Conservation (phyloP, 108 stramenopile species). For the Nitzschia putrida region DNA sequence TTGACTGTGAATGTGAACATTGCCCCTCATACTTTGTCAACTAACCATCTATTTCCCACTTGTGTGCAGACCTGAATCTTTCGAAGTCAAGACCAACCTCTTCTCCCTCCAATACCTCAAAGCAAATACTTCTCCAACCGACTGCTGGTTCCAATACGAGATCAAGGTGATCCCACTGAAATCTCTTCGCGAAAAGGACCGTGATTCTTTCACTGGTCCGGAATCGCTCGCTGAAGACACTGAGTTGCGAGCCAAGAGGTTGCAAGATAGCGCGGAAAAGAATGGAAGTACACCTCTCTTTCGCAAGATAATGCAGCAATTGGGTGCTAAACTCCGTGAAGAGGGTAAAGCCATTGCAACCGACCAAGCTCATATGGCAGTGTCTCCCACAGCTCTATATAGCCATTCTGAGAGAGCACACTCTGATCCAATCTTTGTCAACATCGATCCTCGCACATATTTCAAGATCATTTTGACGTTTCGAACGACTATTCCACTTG, state of each 20-base stretch:
- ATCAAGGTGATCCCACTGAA: neutral
- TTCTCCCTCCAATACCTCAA: neutral
- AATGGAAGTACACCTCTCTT: neutral
- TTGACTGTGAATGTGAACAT: neutral
- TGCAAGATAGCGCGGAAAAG: neutral
- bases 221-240: neutral
- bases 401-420: neutral
- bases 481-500: neutral
- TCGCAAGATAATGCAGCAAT: neutral
- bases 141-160: slow-evolving; percentile 5
- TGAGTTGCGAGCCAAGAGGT: neutral
- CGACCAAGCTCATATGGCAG: neutral
- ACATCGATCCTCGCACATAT: neutral
- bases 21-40: neutral
- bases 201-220: neutral
- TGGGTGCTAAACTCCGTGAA: neutral
- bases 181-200: neutral
- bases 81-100: neutral
- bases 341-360: neutral
- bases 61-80: neutral
- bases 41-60: neutral
- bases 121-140: neutral
- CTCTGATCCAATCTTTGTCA: neutral
- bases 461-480: neutral
- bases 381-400: neutral